Evolutionary conservation across 208 protist species (phyloP), one percentile per base, ranked within the genome.

Genomic region (Leishmania martiniquensis): DNA sequence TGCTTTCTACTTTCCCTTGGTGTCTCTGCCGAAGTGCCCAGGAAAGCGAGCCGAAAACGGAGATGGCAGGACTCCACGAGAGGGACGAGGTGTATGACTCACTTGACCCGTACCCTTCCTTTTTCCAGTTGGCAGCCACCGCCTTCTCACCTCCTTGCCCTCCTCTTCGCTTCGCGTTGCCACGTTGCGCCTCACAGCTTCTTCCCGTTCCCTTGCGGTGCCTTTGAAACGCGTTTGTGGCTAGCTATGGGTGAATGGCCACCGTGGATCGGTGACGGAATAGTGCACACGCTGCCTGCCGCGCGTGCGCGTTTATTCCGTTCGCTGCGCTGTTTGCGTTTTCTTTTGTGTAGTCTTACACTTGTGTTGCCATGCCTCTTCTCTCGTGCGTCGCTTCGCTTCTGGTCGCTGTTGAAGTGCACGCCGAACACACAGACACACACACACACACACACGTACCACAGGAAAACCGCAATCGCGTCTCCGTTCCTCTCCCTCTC

Each of bases 201-300:
- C 29, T 12, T 63, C 22, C n/a, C 42, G 17, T 37, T 2, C 25
- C 10, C 22, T n/a, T 59, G n/a, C 2, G 29, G 20, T 57, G 2
- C 42, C 17, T 75, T 74, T 60, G n/a, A n/a, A n/a, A n/a, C n/a
- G n/a, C n/a, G n/a, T 60, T 57, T 65, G 62, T 76, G 7, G 39
- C 22, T 9, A 20, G 15, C 32, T 25, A 47, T 75, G 12, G 15
- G 62, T 0, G 15, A n/a, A 29, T 68, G 15, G 6, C 12, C 20
- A 37, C 62, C 15, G 62, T 10, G 13, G 62, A 25, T 45, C 62
- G 32, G 57, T 29, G 32, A 9, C 57, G 29, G 57, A 37, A 37
- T 37, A 3, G 29, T 29, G 1, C 29, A 22, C 9, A 44, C 32
- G 10, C 25, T 9, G 15, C n/a, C 37, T 29, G 62, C 15, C 9